These are phyloP conservation scores for Tremellales sp. DNA, from an alignment of 1,284 basidiomycete genomes.

Conservation along the genomic window DNA sequence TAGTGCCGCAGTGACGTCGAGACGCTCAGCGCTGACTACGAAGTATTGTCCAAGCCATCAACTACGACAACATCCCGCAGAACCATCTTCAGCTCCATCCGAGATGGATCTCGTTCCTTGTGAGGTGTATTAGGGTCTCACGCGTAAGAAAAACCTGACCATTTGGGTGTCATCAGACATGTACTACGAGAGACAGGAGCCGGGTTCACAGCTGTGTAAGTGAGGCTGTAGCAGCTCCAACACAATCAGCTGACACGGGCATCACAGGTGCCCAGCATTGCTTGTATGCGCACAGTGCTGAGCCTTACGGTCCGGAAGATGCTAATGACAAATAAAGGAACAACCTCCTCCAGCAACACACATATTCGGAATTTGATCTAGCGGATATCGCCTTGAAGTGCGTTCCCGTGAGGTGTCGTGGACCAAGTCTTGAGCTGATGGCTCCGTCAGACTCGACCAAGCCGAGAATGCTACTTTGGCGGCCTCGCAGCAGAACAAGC, in stretches of 20 bases:
- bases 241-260: not conserved
- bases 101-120: constrained; percentile 46
- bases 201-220: constrained; percentile 48
- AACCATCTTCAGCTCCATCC: too few species aligned
- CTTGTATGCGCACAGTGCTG: constrained; percentile 25
- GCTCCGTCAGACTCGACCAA: constrained; percentile 49
- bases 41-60: too few species aligned
- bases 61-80: too few species aligned
- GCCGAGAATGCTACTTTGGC: constrained; percentile 46
- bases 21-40: too few species aligned
- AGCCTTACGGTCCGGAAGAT: not conserved
- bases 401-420: constrained; percentile 24
- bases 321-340: constrained; percentile 30
- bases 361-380: constrained; percentile 77
- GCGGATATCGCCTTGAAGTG: constrained; percentile 65
- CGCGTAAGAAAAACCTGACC: not conserved
- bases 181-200: constrained; percentile 48
- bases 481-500: constrained; percentile 35
- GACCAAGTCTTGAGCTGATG: constrained; percentile 20
- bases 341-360: constrained; percentile 50
- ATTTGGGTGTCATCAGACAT: constrained; percentile 26
- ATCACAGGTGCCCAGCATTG: constrained; percentile 49
- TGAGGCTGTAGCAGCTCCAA: not conserved
- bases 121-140: constrained; percentile 16
- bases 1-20: too few species aligned